These are phyloP conservation scores for Apiospora marii DNA, from an alignment of 2,329 filamentous ascomycete species.

Conservation along the genomic window DNA sequence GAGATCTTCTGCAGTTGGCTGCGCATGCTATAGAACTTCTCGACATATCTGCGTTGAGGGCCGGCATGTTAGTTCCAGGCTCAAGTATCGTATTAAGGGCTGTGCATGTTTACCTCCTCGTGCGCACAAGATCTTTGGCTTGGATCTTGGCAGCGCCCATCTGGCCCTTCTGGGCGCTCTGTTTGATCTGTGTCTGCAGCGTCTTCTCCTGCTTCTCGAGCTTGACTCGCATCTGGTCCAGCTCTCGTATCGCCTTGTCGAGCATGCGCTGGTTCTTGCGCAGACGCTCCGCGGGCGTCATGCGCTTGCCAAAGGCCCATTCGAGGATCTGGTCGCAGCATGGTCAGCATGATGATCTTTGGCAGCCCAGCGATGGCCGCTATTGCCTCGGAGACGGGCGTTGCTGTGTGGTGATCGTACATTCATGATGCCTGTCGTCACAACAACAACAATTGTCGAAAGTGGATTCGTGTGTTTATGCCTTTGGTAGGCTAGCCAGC, in stretches of 20 bases:
- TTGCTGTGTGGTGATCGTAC: constrained; percentile 1
- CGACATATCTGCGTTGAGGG: constrained; percentile 70
- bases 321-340: constrained; percentile 79
- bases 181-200: constrained; percentile 93
- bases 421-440: constrained; percentile 21
- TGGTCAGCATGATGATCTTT: constrained; percentile 19
- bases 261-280: constrained; percentile 95
- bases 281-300: constrained; percentile 92
- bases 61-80: constrained; percentile 41
- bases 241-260: constrained; percentile 95
- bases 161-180: constrained; percentile 96
- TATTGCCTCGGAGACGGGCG: constrained; percentile 12
- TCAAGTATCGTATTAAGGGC: no score
- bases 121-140: constrained; percentile 94
- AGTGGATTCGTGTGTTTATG: constrained; percentile 17
- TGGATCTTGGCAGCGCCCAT: constrained; percentile 99
- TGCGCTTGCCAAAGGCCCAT: constrained; percentile 99
- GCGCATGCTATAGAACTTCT: constrained; percentile 98
- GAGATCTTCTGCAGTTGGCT: constrained; percentile 97
- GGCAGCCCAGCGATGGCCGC: not conserved
- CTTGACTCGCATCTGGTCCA: constrained; percentile 94
- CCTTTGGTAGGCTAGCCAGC: not conserved
- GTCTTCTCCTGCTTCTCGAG: constrained; percentile 99
- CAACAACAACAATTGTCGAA: constrained; percentile 14
- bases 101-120: constrained; percentile 67